A percentile compares a stretch with the other conserved stretches of the same genome.
Conservation (phyloP, 2,329 filamentous ascomycete genomes). For the Pseudogymnoascus sp. region DNA sequence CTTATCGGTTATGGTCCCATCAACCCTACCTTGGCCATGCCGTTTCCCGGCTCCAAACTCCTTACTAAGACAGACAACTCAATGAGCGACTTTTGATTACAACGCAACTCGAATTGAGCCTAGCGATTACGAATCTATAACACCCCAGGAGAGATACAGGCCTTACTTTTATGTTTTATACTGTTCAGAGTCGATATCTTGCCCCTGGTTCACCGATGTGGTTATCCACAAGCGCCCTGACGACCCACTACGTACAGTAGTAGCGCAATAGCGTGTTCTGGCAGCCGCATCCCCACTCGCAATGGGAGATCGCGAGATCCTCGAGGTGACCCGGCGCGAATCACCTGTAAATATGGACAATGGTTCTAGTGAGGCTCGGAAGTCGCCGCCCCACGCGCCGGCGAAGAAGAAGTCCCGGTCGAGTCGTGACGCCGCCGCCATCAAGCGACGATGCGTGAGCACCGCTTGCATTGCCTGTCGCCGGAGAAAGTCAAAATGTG, state of each 20-base stretch:
- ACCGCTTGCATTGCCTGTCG: constrained; percentile 79
- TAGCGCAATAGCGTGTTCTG: constrained; percentile 3
- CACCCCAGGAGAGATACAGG: not conserved
- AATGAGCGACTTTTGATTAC: not conserved
- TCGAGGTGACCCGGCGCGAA: constrained; percentile 1
- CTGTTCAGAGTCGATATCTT: not conserved
- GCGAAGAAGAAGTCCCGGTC: constrained; percentile 24
- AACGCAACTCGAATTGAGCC: constrained; percentile 4
- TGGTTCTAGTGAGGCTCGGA: not conserved
- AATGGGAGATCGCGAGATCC: constrained; percentile 4
- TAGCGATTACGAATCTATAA: not conserved
- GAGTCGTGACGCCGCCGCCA: constrained; percentile 24
- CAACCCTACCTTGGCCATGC: not conserved
- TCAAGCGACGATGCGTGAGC: constrained; percentile 69
- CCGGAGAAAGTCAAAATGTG: constrained; percentile 78
- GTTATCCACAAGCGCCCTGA: not conserved
- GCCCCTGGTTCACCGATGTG: not conserved
- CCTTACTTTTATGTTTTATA: not conserved
- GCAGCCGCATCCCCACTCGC: not conserved
- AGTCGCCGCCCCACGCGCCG: not conserved
- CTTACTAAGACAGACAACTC: not conserved
- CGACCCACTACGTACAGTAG: not conserved
- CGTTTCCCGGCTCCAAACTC: not conserved
- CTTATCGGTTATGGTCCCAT: not conserved
- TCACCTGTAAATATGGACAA: constrained; percentile 1